phyloP scores from a whole-genome alignment of 257 asterid genomes.

The Solanum sejunctum region DNA sequence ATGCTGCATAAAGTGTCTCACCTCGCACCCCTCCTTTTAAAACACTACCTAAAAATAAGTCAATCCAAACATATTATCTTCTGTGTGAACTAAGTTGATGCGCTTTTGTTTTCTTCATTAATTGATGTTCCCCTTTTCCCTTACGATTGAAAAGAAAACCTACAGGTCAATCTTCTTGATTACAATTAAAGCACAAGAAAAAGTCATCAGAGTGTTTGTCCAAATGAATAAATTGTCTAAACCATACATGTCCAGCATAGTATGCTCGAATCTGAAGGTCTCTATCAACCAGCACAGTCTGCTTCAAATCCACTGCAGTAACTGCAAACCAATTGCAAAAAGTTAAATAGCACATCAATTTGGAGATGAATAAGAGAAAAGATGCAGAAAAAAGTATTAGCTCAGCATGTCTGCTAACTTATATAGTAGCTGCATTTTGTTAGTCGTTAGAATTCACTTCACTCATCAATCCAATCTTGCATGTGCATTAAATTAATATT shows the following conservation, averaged over 20 bases:
- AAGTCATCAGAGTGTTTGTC: neutral
- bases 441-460: neutral
- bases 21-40: neutral
- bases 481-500: neutral
- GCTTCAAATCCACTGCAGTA: slow-evolving; percentile 84
- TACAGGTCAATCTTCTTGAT: neutral
- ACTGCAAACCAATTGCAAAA: slow-evolving; percentile 26
- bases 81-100: neutral
- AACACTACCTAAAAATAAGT: neutral
- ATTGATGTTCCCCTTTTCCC: neutral
- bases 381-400: neutral
- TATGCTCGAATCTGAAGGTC: slow-evolving; percentile 88
- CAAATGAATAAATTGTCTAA: neutral
- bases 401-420: neutral
- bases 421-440: neutral
- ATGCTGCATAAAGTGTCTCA: neutral
- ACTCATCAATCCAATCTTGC: neutral
- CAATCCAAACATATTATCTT: neutral
- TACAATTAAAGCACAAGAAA: neutral
- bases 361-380: neutral
- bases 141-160: neutral
- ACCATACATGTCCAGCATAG: slow-evolving; percentile 91
- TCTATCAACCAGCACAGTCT: slow-evolving; percentile 67
- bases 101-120: neutral
- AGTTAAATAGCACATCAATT: neutral